Percentiles rank a stretch among this genome's conserved stretches.
Conservation (phyloP, 768 basidiomycete species). For the Amanita brunnescens region DNA sequence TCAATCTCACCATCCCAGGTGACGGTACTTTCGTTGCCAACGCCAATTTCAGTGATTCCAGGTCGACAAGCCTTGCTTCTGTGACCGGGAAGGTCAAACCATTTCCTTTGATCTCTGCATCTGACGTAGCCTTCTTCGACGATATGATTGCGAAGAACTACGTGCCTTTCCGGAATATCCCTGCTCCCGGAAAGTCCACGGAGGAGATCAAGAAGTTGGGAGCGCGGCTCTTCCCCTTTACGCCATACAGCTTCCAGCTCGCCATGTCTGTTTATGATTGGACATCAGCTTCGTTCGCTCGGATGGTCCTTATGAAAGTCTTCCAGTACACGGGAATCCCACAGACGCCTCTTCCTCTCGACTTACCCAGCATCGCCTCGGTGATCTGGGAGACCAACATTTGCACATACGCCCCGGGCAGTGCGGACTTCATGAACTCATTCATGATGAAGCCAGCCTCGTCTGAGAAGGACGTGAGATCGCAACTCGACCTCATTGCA, state of each 20-base stretch:
- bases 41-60: too few relatives aligned
- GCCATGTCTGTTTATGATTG: slow-evolving; percentile 2
- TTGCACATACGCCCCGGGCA: slow-evolving; percentile 1
- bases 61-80: too few relatives aligned
- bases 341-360: slow-evolving; percentile 3
- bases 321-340: slow-evolving; percentile 9
- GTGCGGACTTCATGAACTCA: slow-evolving; percentile 9
- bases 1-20: background rate
- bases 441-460: slow-evolving; percentile 8
- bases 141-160: background rate
- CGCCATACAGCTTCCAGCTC: slow-evolving; percentile 9
- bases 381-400: slow-evolving; percentile 8
- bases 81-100: background rate
- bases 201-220: background rate
- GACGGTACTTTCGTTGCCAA: background rate
- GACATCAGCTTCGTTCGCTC: background rate
- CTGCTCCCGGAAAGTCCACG: background rate
- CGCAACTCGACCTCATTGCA: background rate
- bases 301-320: slow-evolving; percentile 9
- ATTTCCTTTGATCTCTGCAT: background rate
- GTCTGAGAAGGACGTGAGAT: background rate
- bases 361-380: slow-evolving; percentile 3
- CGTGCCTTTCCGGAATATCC: background rate
- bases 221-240: slow-evolving; percentile 5
- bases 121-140: background rate